Evolutionary conservation across 208 protist species (phyloP).

Genomic region (Trypanosoma boissoni): DNA sequence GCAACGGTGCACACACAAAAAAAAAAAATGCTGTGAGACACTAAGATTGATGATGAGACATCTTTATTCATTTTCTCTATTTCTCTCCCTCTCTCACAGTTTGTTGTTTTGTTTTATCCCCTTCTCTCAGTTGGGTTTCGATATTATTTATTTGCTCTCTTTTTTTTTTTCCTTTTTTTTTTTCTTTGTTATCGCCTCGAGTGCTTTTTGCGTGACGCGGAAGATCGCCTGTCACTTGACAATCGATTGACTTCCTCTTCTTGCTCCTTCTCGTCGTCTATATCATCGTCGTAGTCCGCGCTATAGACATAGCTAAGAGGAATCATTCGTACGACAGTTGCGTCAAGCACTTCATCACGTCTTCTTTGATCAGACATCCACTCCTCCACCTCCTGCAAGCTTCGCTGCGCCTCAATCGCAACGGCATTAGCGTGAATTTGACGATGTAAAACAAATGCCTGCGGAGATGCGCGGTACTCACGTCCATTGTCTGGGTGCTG

Average conservation of each 20-base stretch:
- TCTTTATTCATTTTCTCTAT: no score
- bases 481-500: constrained; percentile 47
- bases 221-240: no score
- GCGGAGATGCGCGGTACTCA: constrained; percentile 61
- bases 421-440: constrained; percentile 41
- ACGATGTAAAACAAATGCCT: constrained; percentile 63
- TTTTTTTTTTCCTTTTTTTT: no score
- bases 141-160: no score
- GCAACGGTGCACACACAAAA: no score
- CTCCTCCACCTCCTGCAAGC: constrained; percentile 38
- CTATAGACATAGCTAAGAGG: constrained; percentile 42
- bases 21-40: no score
- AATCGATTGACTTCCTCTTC: not conserved
- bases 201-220: no score
- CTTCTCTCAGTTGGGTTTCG: no score
- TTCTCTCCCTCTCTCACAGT: no score
- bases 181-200: no score
- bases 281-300: constrained; percentile 29
- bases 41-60: no score
- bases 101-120: no score
- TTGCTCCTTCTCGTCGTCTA: not conserved
- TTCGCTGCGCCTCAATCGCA: constrained; percentile 23
- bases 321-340: constrained; percentile 47
- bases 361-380: constrained; percentile 71
- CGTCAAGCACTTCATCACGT: constrained; percentile 53